Evolutionary conservation across 164 flowering plant genomes (phyloP), one percentile per base, ranked within the genome.

Genomic region (Macadamia integrifolia): DNA sequence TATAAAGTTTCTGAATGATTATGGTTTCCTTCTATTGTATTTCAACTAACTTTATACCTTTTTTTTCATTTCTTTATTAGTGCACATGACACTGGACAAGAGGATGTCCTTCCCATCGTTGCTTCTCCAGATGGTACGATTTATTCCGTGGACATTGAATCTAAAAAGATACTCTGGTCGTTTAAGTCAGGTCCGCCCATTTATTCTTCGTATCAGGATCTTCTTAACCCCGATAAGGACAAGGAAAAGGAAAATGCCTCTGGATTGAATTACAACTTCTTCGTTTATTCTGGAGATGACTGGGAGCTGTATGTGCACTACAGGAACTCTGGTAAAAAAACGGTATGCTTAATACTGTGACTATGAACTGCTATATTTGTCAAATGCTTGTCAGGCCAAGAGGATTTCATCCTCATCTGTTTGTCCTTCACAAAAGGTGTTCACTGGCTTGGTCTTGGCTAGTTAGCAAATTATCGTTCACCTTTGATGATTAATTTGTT

Each of bases 81-180:
- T 17, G 61, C 69, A 17, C 69, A 64, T 60, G 80, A 75, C 29
- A 65, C 71, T 42, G 74, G 68, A 3, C 58, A 46, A 46, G 50
- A 46, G 12, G 50, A 46, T 11, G 12, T 46, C 9, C 50, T 46
- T 11, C 50, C 50, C 50, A 46, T 87, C 11, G 66, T 86, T 52
- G 86, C 78, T 66, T 69, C 79, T 60, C 29, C 69, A 57, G 89
- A 88, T 77, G 96, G 96, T 31, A 79, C 80, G 3, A 50, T 90
- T 14, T 61, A 72, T 72, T 71, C 75, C 28, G 80, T 80, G 66
- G 87, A 83, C 10, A 49, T 30, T 9, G 53, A 69, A 8, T 79
- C 87, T 49, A 67, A 75, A 63, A 67, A 80, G 48, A 66, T 75
- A 9, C 67, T 70, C 9, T 88, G 91, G 96, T 78, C 89, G 5